phyloP scores from a whole-genome alignment of 1,139 yeast species.

The Scheffersomyces insectosa region DNA sequence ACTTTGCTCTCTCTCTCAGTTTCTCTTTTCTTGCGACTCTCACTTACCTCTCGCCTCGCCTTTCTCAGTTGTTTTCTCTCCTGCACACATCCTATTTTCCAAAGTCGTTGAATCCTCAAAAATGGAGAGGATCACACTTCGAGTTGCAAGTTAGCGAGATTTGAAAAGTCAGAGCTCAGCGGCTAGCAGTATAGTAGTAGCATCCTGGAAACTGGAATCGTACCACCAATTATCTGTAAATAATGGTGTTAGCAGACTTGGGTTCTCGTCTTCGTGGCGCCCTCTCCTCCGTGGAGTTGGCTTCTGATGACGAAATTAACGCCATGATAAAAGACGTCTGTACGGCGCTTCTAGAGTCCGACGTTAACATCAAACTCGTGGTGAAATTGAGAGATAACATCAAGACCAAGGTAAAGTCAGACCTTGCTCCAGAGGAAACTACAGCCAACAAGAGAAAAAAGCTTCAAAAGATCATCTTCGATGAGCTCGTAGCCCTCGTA shows the following conservation, averaged over 20 bases:
- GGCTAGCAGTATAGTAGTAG: too few relatives aligned
- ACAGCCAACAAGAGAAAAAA: constrained; percentile 70
- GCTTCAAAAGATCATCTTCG: constrained; percentile 89
- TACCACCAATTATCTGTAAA: too few relatives aligned
- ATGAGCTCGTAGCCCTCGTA: constrained; percentile 83
- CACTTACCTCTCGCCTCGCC: too few relatives aligned
- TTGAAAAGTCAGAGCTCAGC: too few relatives aligned
- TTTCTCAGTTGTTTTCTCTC: too few relatives aligned
- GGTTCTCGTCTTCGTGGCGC: constrained; percentile 82
- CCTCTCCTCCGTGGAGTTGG: constrained; percentile 56
- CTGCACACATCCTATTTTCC: too few relatives aligned
- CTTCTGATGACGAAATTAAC: constrained; percentile 42
- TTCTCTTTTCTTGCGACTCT: too few relatives aligned
- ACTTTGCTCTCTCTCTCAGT: too few relatives aligned
- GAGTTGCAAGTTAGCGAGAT: too few relatives aligned
- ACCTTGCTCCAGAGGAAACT: constrained; percentile 53
- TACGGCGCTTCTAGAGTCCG: constrained; percentile 86
- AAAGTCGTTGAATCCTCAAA: too few relatives aligned
- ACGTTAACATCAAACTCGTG: constrained; percentile 86
- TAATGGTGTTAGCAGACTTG: constrained; percentile 92
- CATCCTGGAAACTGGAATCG: too few relatives aligned
- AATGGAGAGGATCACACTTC: too few relatives aligned
- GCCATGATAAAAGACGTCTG: constrained; percentile 82
- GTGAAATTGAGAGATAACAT: constrained; percentile 75
- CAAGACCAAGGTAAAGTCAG: constrained; percentile 52